Conservation (phyloP, 306 rosid genomes). For the Glycine soja region DNA sequence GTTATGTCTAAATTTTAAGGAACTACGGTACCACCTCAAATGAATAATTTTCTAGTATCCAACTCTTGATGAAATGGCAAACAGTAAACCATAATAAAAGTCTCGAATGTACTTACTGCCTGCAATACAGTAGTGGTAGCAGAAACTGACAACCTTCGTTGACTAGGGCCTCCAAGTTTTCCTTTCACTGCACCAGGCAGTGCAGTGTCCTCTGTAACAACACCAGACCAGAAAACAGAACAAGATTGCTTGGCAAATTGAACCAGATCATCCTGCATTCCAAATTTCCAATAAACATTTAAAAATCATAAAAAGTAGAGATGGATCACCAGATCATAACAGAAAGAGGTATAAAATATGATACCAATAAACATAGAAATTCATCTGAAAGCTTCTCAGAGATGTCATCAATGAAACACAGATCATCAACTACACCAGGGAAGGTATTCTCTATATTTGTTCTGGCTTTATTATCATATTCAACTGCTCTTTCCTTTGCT, state of each 20-base stretch:
- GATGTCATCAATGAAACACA: constrained; percentile 53
- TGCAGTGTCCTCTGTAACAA: constrained; percentile 52
- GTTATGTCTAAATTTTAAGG: neutral
- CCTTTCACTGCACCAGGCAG: constrained; percentile 91
- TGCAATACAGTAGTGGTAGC: constrained; percentile 73
- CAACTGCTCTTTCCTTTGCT: constrained; percentile 63
- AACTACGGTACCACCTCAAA: neutral
- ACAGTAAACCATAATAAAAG: constrained; percentile 40
- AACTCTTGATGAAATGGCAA: constrained; percentile 29
- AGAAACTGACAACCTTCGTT: constrained; percentile 81
- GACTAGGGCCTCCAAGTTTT: constrained; percentile 98
- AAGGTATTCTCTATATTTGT: constrained; percentile 46
- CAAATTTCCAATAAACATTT: constrained; percentile 30
- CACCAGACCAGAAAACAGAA: constrained; percentile 71
- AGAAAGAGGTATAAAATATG: constrained; percentile 33
- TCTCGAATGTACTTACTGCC: constrained; percentile 67
- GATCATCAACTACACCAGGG: constrained; percentile 50
- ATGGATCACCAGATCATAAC: constrained; percentile 36
- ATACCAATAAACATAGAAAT: constrained; percentile 72
- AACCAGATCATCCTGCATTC: constrained; percentile 79
- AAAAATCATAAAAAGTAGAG: constrained; percentile 42
- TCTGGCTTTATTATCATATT: constrained; percentile 51
- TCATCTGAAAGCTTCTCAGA: constrained; percentile 60
- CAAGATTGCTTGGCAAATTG: constrained; percentile 69
- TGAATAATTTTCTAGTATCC: constrained; percentile 33